Percentiles rank a stretch among this genome's conserved stretches.
phyloP scores from a whole-genome alignment of 2,329 filamentous ascomycete species.

The Colletotrichum sp. region DNA sequence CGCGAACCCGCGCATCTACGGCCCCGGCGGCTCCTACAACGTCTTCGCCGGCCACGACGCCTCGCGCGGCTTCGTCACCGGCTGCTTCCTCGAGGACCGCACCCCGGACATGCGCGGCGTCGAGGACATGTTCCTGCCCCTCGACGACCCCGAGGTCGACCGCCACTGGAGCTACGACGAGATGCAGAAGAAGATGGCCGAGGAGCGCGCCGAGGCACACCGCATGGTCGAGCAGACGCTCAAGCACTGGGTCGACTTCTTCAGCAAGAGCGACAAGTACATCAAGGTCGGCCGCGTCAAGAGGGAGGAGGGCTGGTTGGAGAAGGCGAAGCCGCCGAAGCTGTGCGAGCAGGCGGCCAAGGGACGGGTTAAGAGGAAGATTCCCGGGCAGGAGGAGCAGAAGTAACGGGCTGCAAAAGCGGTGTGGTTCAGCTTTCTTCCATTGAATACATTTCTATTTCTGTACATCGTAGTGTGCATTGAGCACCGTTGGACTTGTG shows the following conservation, averaged over 20 bases:
- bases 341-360: slow-evolving; percentile 76
- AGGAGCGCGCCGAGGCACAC: slow-evolving; percentile 70
- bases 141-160: slow-evolving; percentile 69
- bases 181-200: slow-evolving; percentile 57
- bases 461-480: not conserved
- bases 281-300: slow-evolving; percentile 78
- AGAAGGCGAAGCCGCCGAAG: slow-evolving; percentile 63
- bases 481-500: not conserved
- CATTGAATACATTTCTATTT: not conserved
- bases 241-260: slow-evolving; percentile 84
- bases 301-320: slow-evolving; percentile 64
- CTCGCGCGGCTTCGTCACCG: slow-evolving; percentile 87
- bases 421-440: not conserved
- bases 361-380: slow-evolving; percentile 56
- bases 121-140: slow-evolving; percentile 81
- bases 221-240: slow-evolving; percentile 71
- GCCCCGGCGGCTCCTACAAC: slow-evolving; percentile 84
- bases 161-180: slow-evolving; percentile 58
- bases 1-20: slow-evolving; percentile 73
- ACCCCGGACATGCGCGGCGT: slow-evolving; percentile 86
- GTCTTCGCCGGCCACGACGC: slow-evolving; percentile 89
- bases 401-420: slow-evolving; percentile 29
- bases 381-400: slow-evolving; percentile 52
- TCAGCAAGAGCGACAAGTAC: slow-evolving; percentile 81
- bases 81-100: slow-evolving; percentile 87